These are phyloP conservation scores for Scolecobasidium constrictum DNA, from an alignment of 2,329 filamentous ascomycete species.

Conservation along the genomic window DNA sequence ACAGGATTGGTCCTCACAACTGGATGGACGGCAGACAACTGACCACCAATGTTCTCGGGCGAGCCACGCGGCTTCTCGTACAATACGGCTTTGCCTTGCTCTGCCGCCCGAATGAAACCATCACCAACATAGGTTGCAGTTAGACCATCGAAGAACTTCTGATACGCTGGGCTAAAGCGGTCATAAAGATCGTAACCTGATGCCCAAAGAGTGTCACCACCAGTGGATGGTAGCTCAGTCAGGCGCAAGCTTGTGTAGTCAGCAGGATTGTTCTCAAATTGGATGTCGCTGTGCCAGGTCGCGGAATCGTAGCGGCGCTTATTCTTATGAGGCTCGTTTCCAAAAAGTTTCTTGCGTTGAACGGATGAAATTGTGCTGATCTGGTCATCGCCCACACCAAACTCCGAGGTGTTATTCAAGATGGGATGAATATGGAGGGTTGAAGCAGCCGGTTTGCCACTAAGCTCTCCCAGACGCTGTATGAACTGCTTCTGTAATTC, in stretches of 20 bases:
- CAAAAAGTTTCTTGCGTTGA: conserved; percentile 37
- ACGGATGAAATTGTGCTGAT: conserved; percentile 54
- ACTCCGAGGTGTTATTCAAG: conserved; percentile 41
- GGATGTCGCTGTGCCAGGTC: conserved; percentile 48
- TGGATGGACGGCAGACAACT: conserved; percentile 38
- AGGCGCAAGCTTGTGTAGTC: conserved; percentile 53
- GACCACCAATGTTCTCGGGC: conserved; percentile 37
- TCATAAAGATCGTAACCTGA: conserved; percentile 59
- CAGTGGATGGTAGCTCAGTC: conserved; percentile 43
- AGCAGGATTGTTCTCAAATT: conserved; percentile 51
- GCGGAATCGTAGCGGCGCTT: conserved; percentile 24
- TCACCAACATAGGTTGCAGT: conserved; percentile 41
- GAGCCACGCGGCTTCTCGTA: conserved; percentile 34
- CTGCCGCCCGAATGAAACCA: conserved; percentile 19
- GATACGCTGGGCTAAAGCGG: conserved; percentile 45
- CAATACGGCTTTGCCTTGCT: conserved; percentile 28
- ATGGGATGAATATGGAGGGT: conserved; percentile 51
- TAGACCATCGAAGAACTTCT: conserved; percentile 46
- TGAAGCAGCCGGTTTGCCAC: conserved; percentile 47
- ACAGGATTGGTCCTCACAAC: conserved; percentile 47
- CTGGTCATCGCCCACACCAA: conserved; percentile 45
- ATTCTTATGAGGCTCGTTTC: conserved; percentile 11
- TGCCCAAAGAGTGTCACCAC: conserved; percentile 53
- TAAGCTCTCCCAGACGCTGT: conserved; percentile 47
- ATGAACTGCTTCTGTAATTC: conserved; percentile 56